A percentile compares a stretch with the other conserved stretches of the same genome.
phyloP scores from a whole-genome alignment of 306 rosid species.

The Rubus idaeus region DNA sequence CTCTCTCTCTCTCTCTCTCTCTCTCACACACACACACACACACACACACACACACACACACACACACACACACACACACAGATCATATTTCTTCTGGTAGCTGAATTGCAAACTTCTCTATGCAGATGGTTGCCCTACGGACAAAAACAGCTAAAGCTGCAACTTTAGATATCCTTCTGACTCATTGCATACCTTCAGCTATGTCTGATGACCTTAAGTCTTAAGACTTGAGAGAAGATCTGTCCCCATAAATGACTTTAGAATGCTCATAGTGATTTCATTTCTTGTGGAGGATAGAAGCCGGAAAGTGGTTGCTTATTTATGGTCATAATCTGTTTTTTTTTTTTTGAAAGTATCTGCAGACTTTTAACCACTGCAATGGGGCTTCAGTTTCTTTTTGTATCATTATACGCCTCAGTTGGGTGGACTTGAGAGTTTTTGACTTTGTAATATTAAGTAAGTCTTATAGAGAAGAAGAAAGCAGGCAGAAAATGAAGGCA shows the following conservation, averaged over 20 bases:
- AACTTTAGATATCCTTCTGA: constrained; percentile 57
- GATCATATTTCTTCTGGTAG: neutral
- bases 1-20: no score
- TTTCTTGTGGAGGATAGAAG: constrained; percentile 2
- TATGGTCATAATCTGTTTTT: neutral
- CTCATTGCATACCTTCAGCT: constrained; percentile 75
- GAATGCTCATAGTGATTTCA: neutral
- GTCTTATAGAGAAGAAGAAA: constrained; percentile 1
- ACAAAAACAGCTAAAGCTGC: constrained; percentile 62
- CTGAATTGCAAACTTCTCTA: constrained; percentile 12
- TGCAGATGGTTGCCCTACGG: constrained; percentile 59
- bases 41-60: no score
- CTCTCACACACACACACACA: no score
- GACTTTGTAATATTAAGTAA: neutral
- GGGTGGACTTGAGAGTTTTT: neutral
- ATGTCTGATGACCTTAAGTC: constrained; percentile 68
- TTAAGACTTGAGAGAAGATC: constrained; percentile 30
- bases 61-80: no score
- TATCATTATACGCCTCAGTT: neutral
- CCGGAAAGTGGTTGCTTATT: neutral
- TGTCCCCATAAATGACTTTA: neutral
- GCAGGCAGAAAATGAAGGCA: neutral
- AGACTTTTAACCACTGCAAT: neutral
- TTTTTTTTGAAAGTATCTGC: neutral
- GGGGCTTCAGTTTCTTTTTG: neutral